Base-by-base conservation (phyloP, 768 basidiomycete genomes). In the Guyanaporus albipodus region DNA sequence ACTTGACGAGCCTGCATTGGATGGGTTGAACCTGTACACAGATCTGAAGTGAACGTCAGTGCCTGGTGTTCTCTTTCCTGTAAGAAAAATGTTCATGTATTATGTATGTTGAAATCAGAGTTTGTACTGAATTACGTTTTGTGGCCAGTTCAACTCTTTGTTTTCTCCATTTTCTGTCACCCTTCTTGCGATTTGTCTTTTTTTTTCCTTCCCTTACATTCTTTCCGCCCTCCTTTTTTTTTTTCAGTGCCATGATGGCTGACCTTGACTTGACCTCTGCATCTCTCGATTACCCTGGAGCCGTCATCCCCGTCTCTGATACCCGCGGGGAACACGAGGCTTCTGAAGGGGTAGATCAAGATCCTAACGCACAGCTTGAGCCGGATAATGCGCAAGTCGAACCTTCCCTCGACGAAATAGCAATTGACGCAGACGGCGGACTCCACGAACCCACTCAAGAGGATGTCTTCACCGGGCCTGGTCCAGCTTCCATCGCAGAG, bases 1-100 rank as follows among this genome's bases (percentile, higher is more conserved):
- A 22, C 72, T 93, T 18, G 76, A 76, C 18, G 91, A 94, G 66
- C 90, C 91, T 7, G 79, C 80, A 12, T 67, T 91, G 56, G 79
- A 85, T 52, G 87, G 78, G 5, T 68, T 91, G 55, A 91, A 91
- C 60, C 54, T 90, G 62, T 77, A 79, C 54, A 79, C 79, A 14
- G 65, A 66, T 44, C 49, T 75, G 29, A 59, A 55, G 44, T 73
- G 55, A 48, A 32, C n/a, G n/a, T n/a, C n/a, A n/a, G n/a, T n/a
- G n/a, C n/a, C n/a, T n/a, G n/a, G n/a, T n/a, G n/a, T n/a, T n/a
- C n/a, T n/a, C n/a, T n/a, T n/a, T n/a, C n/a, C n/a, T n/a, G n/a
- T n/a, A n/a, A n/a, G n/a, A n/a, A n/a, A n/a, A n/a, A n/a, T n/a
- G n/a, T n/a, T n/a, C n/a, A n/a, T n/a, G n/a, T n/a, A n/a, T 53